Evolutionary conservation across 805 yeast species (phyloP).

Genomic region (Tetrapisispora namnaoensis): DNA sequence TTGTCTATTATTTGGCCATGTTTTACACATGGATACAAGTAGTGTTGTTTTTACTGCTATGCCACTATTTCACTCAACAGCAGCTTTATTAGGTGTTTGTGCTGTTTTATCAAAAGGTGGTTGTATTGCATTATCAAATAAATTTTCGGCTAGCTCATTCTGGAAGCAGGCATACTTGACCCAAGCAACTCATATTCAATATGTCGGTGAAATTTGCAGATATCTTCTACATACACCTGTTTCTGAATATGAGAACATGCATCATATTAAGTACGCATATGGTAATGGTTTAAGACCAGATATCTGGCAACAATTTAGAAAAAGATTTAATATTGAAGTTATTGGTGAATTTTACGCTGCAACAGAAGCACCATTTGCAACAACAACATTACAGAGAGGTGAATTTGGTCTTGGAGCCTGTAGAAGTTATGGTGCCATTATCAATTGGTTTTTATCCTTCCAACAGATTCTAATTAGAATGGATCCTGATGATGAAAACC

Average conservation of each 20-base stretch:
- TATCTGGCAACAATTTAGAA: constrained; percentile 75
- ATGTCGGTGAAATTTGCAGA: constrained; percentile 92
- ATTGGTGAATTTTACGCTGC: constrained; percentile 92
- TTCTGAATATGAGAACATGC: constrained; percentile 56
- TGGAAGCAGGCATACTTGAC: constrained; percentile 80
- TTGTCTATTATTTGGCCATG: constrained; percentile 55
- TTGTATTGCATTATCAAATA: constrained; percentile 65
- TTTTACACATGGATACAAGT: constrained; percentile 45
- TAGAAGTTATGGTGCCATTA: constrained; percentile 60
- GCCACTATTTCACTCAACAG: constrained; percentile 95
- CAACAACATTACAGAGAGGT: constrained; percentile 71
- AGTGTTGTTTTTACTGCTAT: constrained; percentile 75
- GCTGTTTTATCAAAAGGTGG: constrained; percentile 63
- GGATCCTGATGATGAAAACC: constrained; percentile 71
- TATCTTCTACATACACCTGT: constrained; percentile 59
- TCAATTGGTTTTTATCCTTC: constrained; percentile 40
- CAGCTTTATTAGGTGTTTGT: constrained; percentile 75
- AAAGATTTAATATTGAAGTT: constrained; percentile 60
- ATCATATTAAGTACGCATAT: constrained; percentile 57
- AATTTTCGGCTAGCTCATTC: constrained; percentile 73
- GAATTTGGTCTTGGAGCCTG: constrained; percentile 82
- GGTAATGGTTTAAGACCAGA: constrained; percentile 90
- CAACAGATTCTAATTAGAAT: constrained; percentile 58
- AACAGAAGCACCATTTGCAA: constrained; percentile 85
- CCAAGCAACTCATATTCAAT: constrained; percentile 73